Percentiles rank a stretch among this genome's conserved stretches.
These are phyloP conservation scores for Petunia secreta DNA, from an alignment of 257 asterid species.

Conservation along the genomic window DNA sequence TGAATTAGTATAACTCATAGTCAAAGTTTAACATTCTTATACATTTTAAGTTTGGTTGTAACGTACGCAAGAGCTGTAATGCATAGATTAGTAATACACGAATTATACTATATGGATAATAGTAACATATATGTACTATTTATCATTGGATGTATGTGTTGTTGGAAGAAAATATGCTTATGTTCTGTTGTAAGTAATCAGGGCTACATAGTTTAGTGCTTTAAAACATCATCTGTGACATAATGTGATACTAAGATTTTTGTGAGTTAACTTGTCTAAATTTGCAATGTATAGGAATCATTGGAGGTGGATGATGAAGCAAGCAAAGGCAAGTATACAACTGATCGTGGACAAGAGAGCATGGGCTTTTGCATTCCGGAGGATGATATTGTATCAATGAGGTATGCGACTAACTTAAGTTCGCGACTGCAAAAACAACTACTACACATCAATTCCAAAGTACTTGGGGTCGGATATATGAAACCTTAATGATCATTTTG, in stretches of 20 bases:
- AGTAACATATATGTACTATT: background rate
- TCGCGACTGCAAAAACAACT: too few relatives aligned
- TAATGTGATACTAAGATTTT: background rate
- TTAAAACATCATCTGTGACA: background rate
- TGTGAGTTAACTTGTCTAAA: background rate
- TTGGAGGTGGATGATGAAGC: slow-evolving; percentile 94
- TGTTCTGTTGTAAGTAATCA: too few relatives aligned
- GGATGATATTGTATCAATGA: slow-evolving; percentile 96
- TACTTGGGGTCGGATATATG: too few relatives aligned
- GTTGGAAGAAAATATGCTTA: too few relatives aligned
- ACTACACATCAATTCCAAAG: too few relatives aligned
- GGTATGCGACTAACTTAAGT: slow-evolving; percentile 41
- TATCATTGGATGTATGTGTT: background rate
- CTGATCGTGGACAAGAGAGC: slow-evolving; percentile 98
- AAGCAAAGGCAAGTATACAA: slow-evolving; percentile 41
- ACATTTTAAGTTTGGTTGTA: too few relatives aligned
- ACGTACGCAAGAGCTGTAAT: too few relatives aligned
- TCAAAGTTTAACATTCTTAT: background rate
- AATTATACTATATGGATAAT: background rate
- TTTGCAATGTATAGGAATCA: slow-evolving; percentile 57
- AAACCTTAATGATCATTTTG: too few relatives aligned
- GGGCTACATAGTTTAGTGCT: background rate
- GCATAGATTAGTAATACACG: too few relatives aligned
- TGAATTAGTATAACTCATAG: too few relatives aligned
- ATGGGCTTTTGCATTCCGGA: slow-evolving; percentile 91